Base-by-base conservation (phyloP, 345 rosid genomes). In the Linum lewisii region DNA sequence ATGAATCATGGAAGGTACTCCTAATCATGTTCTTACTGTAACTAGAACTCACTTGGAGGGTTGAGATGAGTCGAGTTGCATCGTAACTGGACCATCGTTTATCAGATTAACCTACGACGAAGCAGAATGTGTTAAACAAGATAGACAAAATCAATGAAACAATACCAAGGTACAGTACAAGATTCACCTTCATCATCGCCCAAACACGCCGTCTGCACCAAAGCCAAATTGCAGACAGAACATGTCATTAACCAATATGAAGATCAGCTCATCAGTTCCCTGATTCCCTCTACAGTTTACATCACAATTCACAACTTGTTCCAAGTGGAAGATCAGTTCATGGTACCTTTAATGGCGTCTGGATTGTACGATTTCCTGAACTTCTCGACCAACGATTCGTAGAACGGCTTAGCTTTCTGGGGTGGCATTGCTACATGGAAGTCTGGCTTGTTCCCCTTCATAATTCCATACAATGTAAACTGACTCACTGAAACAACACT, bases 401-500 rank as follows among this genome's bases (percentile, higher is more conserved):
- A 92, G 73, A 83, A 86, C 0, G 95, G 80, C 62, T 79, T 86
- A 0, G 98, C 96, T 59, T 76, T 78, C 67, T 84, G 78, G 20
- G 96, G 96, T 0, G 98, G 84, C 96, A 92, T 88, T 0, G 96
- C 98, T 22, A 86, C 83, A 52, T 92, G 96, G 78, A 88, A 92
- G 79, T 92, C 96, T 0, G 90, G 96, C 82, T 88, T 92, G 86
- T 92, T 92, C 60, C 98, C 98, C 87, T 92, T 88, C 83, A 92
- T 64, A 70, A 88, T 18, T 59, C 95, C 96, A 72, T 83, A 92
- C 69, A 92, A 68, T 51, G 95, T 88, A 70, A 92, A 92, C 64
- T 88, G 95, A 73, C 98, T 92, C 58, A 86, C 96, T 92, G 84
- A 51, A 72, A 26, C 61, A 66, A 51, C 59, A 60, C 29, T 65